These are phyloP conservation scores for Cytospora paraplurivora DNA, from an alignment of 2,329 filamentous ascomycete species.

Conservation along the genomic window DNA sequence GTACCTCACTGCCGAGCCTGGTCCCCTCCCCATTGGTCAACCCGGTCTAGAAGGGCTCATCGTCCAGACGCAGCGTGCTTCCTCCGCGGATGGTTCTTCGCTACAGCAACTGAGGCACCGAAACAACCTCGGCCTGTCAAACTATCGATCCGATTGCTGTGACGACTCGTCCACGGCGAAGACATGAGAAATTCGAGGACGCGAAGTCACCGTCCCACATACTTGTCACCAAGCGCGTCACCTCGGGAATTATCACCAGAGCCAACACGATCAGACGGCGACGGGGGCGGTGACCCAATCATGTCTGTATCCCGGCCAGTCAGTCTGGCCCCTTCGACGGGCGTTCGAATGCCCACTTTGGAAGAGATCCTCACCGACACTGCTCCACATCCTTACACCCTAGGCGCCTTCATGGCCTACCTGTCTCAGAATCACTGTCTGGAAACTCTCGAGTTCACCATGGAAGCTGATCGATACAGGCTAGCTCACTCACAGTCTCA, in stretches of 20 bases:
- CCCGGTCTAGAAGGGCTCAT: background rate
- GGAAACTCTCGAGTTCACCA: constrained; percentile 94
- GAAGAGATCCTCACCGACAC: constrained; percentile 86
- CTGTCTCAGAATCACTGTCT: constrained; percentile 96
- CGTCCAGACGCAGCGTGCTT: background rate
- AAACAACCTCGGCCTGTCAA: constrained; percentile 31
- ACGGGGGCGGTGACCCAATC: constrained; percentile 46
- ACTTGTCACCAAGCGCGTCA: constrained; percentile 45
- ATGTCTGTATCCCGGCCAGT: constrained; percentile 53
- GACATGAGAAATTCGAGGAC: constrained; percentile 52
- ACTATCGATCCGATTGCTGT: constrained; percentile 31
- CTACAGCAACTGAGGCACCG: constrained; percentile 25
- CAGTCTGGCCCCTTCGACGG: constrained; percentile 48
- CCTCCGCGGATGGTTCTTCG: constrained; percentile 11
- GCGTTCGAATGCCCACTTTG: constrained; percentile 64
- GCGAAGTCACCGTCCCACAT: constrained; percentile 48
- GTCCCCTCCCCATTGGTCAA: background rate
- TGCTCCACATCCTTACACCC: constrained; percentile 84
- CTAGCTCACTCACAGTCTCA: constrained; percentile 54
- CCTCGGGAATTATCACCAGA: constrained; percentile 47
- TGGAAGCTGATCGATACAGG: constrained; percentile 86
- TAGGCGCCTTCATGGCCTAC: constrained; percentile 93
- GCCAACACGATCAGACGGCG: constrained; percentile 46
- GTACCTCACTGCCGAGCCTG: background rate
- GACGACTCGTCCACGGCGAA: constrained; percentile 12